These are phyloP conservation scores for Boletus sp. DNA, from an alignment of 1,284 basidiomycete genomes.

Conservation along the genomic window DNA sequence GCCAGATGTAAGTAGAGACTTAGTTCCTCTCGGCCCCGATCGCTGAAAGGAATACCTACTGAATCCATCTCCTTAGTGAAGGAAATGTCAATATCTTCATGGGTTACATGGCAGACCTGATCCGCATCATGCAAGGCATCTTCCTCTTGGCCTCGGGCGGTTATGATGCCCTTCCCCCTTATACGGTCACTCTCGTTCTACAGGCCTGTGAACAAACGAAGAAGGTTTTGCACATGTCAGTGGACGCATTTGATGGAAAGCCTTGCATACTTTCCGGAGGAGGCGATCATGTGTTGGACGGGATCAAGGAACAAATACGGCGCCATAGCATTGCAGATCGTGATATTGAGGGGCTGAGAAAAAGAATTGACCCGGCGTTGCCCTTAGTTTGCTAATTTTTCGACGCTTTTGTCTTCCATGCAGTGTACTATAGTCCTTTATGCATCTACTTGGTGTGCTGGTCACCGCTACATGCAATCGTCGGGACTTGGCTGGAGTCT, in stretches of 20 bases:
- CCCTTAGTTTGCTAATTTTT: not conserved
- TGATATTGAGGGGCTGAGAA: constrained; percentile 7
- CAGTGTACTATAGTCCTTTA: no score
- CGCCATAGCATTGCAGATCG: constrained; percentile 13
- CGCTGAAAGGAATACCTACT: not conserved
- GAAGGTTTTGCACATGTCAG: not conserved
- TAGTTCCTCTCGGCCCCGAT: not conserved
- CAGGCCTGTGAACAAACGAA: constrained; percentile 1
- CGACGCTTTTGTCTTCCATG: no score
- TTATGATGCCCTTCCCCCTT: not conserved
- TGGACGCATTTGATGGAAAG: not conserved
- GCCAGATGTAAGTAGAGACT: constrained; percentile 16
- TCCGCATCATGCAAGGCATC: constrained; percentile 29
- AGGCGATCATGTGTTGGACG: constrained; percentile 12
- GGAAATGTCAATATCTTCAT: constrained; percentile 23
- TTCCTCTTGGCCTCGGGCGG: constrained; percentile 15
- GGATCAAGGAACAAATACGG: constrained; percentile 21
- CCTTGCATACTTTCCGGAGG: constrained; percentile 6
- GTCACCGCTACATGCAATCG: no score
- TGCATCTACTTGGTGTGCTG: no score
- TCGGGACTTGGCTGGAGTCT: no score
- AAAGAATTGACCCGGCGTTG: not conserved
- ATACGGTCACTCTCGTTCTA: not conserved
- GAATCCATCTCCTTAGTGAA: constrained; percentile 1
- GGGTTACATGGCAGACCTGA: constrained; percentile 30